Evolutionary conservation across 139 green algal genomes (phyloP), one percentile per base, ranked within the genome.

Genomic region (Coelastrella sp.): DNA sequence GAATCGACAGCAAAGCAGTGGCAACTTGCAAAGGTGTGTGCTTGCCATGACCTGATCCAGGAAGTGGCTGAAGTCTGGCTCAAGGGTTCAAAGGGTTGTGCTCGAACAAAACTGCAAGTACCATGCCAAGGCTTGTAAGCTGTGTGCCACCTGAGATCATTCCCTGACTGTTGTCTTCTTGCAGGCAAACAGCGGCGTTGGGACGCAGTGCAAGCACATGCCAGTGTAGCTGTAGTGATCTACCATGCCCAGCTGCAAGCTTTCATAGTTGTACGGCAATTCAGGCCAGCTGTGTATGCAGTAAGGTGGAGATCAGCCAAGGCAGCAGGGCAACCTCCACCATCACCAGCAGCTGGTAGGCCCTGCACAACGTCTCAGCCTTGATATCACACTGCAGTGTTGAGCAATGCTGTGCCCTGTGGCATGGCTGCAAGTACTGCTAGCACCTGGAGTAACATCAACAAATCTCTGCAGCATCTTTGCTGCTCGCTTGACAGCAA

Each of bases 271-370:
- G 82, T 87, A 63, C 82, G 82, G 8, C 82, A 87, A 63, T 87
- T 87, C 27, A 78, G 82, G 82, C 82, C 82, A 24, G 82, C 82
- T 9, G 35, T 87, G 12, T 87, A 78, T 78, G 82, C 82, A 20
- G 82, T 78, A 7, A 57, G 27, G 5, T 78, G 82, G 61, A 63
- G 82, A 20, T 25, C 61, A 61, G 82, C 82, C 5, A 65, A 19
- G 20, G 61, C 61, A 63, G 24, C 24, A 87, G 63, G 82, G 24
- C 63, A 63, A 15, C 63, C 61, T 22, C 25, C 57, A 56, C 82
- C 82, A 19, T 35, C 61, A 65, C 61, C 27, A 35, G 63, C 82
- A 78, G 82, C 61, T 60, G 82, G 82, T 87, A 17, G 24, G 68
- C 17, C 8, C 35, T 49, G 35, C 35, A 49, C 35, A 49, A 49